Percentiles rank a stretch among this genome's conserved stretches.
Evolutionary conservation across 2,329 filamentous ascomycete genomes (phyloP).

Genomic region (Pyrenophora tritici-repentis): DNA sequence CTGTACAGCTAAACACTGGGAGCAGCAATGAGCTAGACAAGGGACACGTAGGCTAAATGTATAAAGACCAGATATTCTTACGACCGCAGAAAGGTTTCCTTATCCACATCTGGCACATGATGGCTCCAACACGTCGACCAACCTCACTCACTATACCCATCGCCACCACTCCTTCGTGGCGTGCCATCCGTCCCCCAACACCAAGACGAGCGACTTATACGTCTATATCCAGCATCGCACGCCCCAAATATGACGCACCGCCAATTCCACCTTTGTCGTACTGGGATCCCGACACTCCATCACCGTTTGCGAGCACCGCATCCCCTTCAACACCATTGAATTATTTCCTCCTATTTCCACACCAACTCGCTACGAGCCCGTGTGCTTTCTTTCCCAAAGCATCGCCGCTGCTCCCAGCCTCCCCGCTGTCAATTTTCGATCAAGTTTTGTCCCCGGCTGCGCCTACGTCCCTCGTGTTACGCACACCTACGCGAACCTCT

Average conservation of each 20-base stretch:
- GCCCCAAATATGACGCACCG: not conserved
- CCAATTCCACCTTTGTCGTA: conserved; percentile 23
- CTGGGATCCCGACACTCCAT: conserved; percentile 24
- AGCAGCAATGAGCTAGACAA: too few species aligned
- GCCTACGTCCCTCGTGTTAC: conserved; percentile 9
- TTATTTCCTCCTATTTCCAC: conserved; percentile 21
- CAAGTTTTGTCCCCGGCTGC: not conserved
- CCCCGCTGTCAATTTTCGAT: conserved; percentile 27
- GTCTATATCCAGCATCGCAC: not conserved
- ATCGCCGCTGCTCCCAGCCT: conserved; percentile 22
- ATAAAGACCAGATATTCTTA: too few species aligned
- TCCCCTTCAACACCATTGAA: conserved; percentile 10
- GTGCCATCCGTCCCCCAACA: conserved; percentile 16
- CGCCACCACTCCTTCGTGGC: conserved; percentile 10
- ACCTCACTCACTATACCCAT: conserved; percentile 21
- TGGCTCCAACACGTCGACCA: conserved; percentile 15
- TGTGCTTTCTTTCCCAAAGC: conserved; percentile 1
- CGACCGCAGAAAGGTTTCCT: too few species aligned
- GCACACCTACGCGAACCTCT: not conserved
- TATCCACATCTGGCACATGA: not conserved
- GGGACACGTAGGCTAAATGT: too few species aligned
- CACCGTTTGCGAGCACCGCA: not conserved
- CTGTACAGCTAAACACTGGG: too few species aligned
- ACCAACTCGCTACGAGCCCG: not conserved
- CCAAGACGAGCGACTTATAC: conserved; percentile 20